These are phyloP conservation scores for Nothophoma quercina DNA, from an alignment of 2,329 filamentous ascomycete genomes.

Conservation along the genomic window DNA sequence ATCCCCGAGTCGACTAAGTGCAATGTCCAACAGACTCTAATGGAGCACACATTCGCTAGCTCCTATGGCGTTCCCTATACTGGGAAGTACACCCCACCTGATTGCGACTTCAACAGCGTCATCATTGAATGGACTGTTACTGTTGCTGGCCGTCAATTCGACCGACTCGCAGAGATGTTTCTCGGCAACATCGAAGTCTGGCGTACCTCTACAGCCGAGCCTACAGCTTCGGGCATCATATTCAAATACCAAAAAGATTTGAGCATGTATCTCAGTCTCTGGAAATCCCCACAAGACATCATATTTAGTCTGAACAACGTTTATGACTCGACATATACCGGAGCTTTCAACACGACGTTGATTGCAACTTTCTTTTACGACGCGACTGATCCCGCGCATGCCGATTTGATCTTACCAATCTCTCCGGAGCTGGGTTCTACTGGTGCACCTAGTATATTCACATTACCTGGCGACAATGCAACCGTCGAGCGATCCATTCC, in stretches of 20 bases:
- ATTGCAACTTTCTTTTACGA: constrained; percentile 74
- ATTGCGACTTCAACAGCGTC: constrained; percentile 75
- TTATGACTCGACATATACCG: constrained; percentile 75
- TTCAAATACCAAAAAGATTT: constrained; percentile 84
- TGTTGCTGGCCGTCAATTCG: constrained; percentile 76
- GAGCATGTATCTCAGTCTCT: constrained; percentile 73
- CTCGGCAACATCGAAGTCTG: constrained; percentile 82
- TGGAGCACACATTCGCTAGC: constrained; percentile 6
- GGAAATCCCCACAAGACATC: constrained; percentile 72
- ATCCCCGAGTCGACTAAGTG: constrained; percentile 1
- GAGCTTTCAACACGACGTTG: constrained; percentile 74
- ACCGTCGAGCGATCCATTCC: constrained; percentile 69
- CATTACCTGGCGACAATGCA: constrained; percentile 68
- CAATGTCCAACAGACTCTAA: background rate
- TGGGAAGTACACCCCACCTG: constrained; percentile 70
- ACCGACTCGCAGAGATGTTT: constrained; percentile 78
- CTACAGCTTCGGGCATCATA: constrained; percentile 71
- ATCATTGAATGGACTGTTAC: constrained; percentile 78
- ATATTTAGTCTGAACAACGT: constrained; percentile 80
- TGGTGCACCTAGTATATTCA: constrained; percentile 70
- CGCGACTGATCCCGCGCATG: constrained; percentile 54
- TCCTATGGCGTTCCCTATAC: constrained; percentile 7
- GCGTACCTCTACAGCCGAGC: constrained; percentile 83
- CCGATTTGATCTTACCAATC: constrained; percentile 72
- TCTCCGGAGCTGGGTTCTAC: constrained; percentile 61